A percentile compares a stretch with the other conserved stretches of the same genome.
These are phyloP conservation scores for Phytophthora foliorum DNA, from an alignment of 352 stramenopile species.

Conservation along the genomic window DNA sequence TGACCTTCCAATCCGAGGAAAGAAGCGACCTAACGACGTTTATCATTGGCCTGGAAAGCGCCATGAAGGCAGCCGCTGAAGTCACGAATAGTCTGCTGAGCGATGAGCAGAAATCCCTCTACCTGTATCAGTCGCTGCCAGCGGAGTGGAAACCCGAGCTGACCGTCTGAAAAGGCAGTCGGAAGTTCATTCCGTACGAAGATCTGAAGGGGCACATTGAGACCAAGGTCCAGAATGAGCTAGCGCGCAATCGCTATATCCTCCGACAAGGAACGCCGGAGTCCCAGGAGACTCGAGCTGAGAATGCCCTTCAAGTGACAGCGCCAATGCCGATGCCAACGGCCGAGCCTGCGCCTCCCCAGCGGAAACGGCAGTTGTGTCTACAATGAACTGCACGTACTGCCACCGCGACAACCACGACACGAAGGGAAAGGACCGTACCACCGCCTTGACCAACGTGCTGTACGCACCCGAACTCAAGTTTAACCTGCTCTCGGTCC, in stretches of 20 bases:
- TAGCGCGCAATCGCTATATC: slow-evolving; percentile 13
- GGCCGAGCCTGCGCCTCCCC: not conserved
- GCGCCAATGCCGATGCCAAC: not conserved
- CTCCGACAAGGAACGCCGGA: slow-evolving; percentile 10
- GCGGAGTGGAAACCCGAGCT: not conserved
- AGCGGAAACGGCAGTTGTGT: not conserved
- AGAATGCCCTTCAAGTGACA: slow-evolving; percentile 12
- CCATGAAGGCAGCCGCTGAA: not conserved
- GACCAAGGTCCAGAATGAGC: slow-evolving; percentile 9
- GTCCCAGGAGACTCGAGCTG: slow-evolving; percentile 6
- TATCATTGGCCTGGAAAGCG: not conserved
- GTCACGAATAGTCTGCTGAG: not conserved
- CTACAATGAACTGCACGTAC: not conserved
- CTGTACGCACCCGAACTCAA: too few relatives aligned
- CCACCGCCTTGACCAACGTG: too few relatives aligned
- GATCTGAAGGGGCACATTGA: slow-evolving; percentile 22
- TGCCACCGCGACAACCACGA: not conserved
- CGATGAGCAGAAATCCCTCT: slow-evolving; percentile 6
- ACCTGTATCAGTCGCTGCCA: slow-evolving; percentile 3
- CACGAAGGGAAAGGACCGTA: not conserved
- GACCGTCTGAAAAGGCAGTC: not conserved
- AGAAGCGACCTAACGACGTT: not conserved
- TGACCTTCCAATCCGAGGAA: slow-evolving; percentile 4
- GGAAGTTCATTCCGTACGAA: slow-evolving; percentile 20
- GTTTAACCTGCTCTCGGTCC: too few relatives aligned